Evolutionary conservation across 345 rosid genomes (phyloP).

Genomic region (Gossypium turneri): DNA sequence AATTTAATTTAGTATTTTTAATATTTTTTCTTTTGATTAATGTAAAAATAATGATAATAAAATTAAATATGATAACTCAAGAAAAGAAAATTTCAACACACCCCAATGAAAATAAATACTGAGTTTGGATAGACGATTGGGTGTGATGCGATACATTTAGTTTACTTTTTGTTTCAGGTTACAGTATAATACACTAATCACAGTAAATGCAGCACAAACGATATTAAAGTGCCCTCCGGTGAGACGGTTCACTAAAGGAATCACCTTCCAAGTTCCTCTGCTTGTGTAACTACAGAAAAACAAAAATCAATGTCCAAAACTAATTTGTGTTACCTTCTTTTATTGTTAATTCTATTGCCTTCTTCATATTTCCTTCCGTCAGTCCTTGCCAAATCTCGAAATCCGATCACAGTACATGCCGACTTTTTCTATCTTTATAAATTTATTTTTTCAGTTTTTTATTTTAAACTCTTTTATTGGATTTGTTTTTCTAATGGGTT

Average conservation of each 20-base stretch:
- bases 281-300: background rate
- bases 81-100: too few species aligned
- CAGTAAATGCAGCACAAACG: too few species aligned
- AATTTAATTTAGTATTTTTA: too few species aligned
- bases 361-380: background rate
- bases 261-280: background rate
- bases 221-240: background rate
- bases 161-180: too few species aligned
- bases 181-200: too few species aligned
- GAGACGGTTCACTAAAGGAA: background rate
- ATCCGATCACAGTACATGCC: constrained; percentile 12
- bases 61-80: too few species aligned
- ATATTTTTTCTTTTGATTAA: too few species aligned
- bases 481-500: background rate
- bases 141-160: too few species aligned
- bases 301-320: background rate
- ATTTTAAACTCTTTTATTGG: background rate
- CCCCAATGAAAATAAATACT: too few species aligned
- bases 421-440: background rate
- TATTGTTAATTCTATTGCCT: constrained; percentile 3
- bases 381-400: constrained; percentile 19
- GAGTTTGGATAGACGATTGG: too few species aligned
- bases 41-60: too few species aligned
- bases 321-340: background rate
- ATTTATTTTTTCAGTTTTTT: background rate